A percentile compares a stretch with the other conserved stretches of the same genome.
phyloP scores from a whole-genome alignment of 1,284 basidiomycete genomes.

The Apiotrichum domesticum region DNA sequence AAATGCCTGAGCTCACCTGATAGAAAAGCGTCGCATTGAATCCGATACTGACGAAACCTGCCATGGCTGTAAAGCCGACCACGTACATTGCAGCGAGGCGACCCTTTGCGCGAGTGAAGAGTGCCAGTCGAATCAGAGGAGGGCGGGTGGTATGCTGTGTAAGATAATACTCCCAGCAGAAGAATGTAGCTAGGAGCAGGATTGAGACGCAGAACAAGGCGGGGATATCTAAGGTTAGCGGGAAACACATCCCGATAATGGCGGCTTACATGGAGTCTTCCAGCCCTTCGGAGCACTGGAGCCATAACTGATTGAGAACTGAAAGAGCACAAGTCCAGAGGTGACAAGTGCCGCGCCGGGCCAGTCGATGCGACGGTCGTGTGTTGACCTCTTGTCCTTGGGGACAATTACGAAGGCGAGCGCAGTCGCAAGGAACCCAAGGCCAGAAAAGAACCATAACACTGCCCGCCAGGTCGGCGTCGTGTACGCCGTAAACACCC shows the following conservation, averaged over 20 bases:
- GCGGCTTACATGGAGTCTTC: constrained; percentile 59
- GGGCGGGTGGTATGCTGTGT: constrained; percentile 44
- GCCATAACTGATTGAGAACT: constrained; percentile 69
- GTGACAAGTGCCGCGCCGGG: constrained; percentile 15
- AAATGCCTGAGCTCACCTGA: constrained; percentile 1
- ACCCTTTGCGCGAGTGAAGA: constrained; percentile 59
- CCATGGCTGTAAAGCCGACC: constrained; percentile 62
- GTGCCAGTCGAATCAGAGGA: constrained; percentile 59
- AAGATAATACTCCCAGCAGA: constrained; percentile 61
- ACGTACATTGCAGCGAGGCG: constrained; percentile 57
- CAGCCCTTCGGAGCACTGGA: constrained; percentile 60
- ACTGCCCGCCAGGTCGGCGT: constrained; percentile 11
- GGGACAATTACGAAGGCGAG: constrained; percentile 7
- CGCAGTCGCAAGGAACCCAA: neutral
- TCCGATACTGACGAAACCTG: constrained; percentile 48
- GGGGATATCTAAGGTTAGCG: constrained; percentile 29
- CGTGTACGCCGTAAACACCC: constrained; percentile 14
- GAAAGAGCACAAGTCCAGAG: constrained; percentile 50
- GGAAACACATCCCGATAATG: no score
- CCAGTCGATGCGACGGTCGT: constrained; percentile 10
- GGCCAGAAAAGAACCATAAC: constrained; percentile 13
- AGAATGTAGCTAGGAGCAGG: constrained; percentile 56
- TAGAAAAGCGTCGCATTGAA: constrained; percentile 16
- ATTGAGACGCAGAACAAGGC: constrained; percentile 59
- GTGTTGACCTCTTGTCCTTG: neutral